Evolutionary conservation across 352 stramenopile species (phyloP).

Genomic region (Aphanomyces euteiches): DNA sequence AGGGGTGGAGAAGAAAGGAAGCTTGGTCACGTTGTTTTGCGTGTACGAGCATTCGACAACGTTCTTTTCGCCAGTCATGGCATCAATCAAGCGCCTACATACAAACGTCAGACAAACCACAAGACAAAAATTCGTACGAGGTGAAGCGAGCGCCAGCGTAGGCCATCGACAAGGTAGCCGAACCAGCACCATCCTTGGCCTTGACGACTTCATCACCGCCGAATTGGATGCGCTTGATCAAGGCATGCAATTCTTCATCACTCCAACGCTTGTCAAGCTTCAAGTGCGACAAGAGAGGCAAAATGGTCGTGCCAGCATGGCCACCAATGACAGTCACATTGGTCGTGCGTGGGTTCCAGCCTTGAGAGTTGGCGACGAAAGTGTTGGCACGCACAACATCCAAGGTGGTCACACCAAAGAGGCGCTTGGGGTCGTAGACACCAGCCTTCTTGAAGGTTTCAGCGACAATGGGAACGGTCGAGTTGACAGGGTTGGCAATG

Average conservation of each 20-base stretch:
- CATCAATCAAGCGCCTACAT: slow-evolving; percentile 85
- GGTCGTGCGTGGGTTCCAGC: slow-evolving; percentile 66
- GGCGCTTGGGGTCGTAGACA: slow-evolving; percentile 96
- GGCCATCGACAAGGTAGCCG: slow-evolving; percentile 98
- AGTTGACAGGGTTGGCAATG: slow-evolving; percentile 99
- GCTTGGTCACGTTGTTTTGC: slow-evolving; percentile 93
- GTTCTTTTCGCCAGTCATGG: slow-evolving; percentile 91
- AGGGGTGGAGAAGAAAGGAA: slow-evolving; percentile 94
- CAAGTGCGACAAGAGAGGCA: slow-evolving; percentile 97
- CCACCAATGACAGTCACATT: slow-evolving; percentile 97
- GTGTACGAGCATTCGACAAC: slow-evolving; percentile 98
- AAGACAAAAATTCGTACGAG: slow-evolving; percentile 28
- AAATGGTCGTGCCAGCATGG: slow-evolving; percentile 99
- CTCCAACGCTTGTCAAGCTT: slow-evolving; percentile 86
- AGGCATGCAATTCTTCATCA: slow-evolving; percentile 90
- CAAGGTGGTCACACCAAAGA: slow-evolving; percentile 98
- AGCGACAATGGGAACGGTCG: slow-evolving; percentile 98
- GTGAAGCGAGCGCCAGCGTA: slow-evolving; percentile 97
- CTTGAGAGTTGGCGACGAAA: slow-evolving; percentile 85
- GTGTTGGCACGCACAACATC: slow-evolving; percentile 98
- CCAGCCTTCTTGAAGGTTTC: slow-evolving; percentile 96
- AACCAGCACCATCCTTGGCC: slow-evolving; percentile 95
- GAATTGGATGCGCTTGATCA: slow-evolving; percentile 97
- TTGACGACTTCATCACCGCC: slow-evolving; percentile 95
- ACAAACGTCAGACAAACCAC: neutral